Conservation (phyloP, 2,329 filamentous ascomycete species). For the Penicillium sp. region DNA sequence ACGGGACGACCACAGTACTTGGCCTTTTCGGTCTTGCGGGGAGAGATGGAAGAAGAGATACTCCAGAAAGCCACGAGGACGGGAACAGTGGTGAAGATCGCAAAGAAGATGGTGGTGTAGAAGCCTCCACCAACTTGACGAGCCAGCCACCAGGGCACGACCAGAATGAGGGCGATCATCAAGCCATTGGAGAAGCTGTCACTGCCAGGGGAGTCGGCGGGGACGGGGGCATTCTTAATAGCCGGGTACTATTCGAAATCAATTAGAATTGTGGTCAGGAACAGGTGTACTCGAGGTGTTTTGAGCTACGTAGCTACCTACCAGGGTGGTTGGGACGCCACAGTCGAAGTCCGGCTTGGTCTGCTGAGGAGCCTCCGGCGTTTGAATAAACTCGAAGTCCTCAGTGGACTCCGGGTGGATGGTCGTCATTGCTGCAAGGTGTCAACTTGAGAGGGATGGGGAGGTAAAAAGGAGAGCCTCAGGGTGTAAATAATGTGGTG, state of each 20-base stretch:
- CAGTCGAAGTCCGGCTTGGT: conserved; percentile 55
- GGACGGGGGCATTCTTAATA: conserved; percentile 92
- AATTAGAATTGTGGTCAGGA: conserved; percentile 1
- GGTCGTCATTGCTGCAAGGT: conserved; percentile 37
- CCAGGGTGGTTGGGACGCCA: conserved; percentile 62
- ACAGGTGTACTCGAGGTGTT: not conserved
- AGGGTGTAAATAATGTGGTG: conserved; percentile 21
- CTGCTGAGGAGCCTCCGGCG: conserved; percentile 57
- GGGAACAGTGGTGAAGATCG: conserved; percentile 73
- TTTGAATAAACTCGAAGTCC: conserved; percentile 58
- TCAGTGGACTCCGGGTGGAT: conserved; percentile 47
- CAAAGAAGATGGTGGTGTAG: conserved; percentile 86
- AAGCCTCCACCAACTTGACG: conserved; percentile 82
- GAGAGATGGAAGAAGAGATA: conserved; percentile 73
- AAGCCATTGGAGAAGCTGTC: conserved; percentile 84
- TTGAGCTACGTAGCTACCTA: conserved; percentile 41
- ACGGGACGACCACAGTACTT: conserved; percentile 81
- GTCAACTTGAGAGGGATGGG: conserved; percentile 27
- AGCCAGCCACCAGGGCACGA: conserved; percentile 76
- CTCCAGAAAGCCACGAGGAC: conserved; percentile 83
- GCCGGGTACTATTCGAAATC: conserved; percentile 65
- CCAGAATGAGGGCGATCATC: conserved; percentile 68
- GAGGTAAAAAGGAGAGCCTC: conserved; percentile 20
- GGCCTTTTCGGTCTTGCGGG: conserved; percentile 90
- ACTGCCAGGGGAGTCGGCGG: conserved; percentile 80